Conservation (phyloP, 768 basidiomycete species). For the Pisolithus tinctorius region DNA sequence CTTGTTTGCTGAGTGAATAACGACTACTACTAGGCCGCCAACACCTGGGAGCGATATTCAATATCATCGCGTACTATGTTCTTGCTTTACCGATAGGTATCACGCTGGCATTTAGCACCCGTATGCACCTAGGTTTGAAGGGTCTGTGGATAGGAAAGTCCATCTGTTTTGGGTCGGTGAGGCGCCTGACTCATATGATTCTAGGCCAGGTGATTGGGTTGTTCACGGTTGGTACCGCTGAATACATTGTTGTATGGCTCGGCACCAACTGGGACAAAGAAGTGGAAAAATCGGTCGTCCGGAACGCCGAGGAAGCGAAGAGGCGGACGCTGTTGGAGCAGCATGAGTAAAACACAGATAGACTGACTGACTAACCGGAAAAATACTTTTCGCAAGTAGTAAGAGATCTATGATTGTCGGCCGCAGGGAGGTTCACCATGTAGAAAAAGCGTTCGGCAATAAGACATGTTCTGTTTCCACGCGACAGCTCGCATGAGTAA, state of each 20-base stretch:
- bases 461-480: neutral
- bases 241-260: constrained; percentile 55
- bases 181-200: constrained; percentile 6
- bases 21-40: constrained; percentile 37
- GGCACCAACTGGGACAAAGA: constrained; percentile 46
- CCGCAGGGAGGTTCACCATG: neutral
- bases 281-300: constrained; percentile 31
- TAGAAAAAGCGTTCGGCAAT: neutral
- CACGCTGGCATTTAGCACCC: constrained; percentile 39
- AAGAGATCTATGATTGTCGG: neutral
- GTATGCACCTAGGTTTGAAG: constrained; percentile 34
- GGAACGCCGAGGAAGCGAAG: constrained; percentile 30
- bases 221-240: constrained; percentile 63
- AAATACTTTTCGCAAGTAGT: neutral
- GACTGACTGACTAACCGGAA: constrained; percentile 13
- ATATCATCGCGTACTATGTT: constrained; percentile 58
- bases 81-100: constrained; percentile 48
- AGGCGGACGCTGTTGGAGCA: constrained; percentile 20
- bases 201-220: constrained; percentile 68
- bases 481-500: neutral
- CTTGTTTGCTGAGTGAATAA: constrained; percentile 2
- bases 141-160: constrained; percentile 46
- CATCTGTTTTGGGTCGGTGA: neutral
- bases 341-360: constrained; percentile 6
- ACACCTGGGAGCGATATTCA: constrained; percentile 69